Percentiles rank a stretch among this genome's conserved stretches.
These are phyloP conservation scores for Nannizziopsis barbatae DNA, from an alignment of 2,329 filamentous ascomycete genomes.

Conservation along the genomic window DNA sequence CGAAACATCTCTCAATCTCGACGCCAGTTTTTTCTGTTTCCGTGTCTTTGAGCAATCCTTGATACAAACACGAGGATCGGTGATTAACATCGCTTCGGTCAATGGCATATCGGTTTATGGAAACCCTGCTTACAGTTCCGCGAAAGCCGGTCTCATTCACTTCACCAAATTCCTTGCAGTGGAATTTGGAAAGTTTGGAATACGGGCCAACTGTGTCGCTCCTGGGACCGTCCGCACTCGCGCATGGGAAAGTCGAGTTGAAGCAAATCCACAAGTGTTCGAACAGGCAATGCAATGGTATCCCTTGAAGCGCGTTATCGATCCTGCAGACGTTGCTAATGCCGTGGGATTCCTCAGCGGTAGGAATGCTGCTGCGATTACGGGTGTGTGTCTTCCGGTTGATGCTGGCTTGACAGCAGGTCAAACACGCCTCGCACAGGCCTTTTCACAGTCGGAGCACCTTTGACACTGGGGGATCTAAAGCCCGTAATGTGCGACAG, in stretches of 20 bases:
- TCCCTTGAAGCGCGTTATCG: conserved; percentile 18
- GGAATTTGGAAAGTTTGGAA: conserved; percentile 25
- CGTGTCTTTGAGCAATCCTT: conserved; percentile 16
- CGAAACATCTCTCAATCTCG: conserved; percentile 18
- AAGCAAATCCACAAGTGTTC: conserved; percentile 15
- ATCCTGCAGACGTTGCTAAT: conserved; percentile 21
- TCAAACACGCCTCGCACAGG: conserved; percentile 17
- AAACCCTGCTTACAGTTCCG: conserved; percentile 27
- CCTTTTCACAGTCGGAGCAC: conserved; percentile 17
- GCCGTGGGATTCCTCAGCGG: conserved; percentile 20
- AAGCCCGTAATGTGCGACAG: not conserved
- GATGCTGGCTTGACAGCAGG: conserved; percentile 20
- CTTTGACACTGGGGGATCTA: not conserved
- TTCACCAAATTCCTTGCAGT: conserved; percentile 30
- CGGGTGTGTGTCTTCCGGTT: conserved; percentile 20
- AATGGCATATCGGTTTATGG: conserved; percentile 19
- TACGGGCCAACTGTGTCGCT: conserved; percentile 33
- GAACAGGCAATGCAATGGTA: conserved; percentile 18
- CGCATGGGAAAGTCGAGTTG: conserved; percentile 15
- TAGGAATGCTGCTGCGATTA: conserved; percentile 18
- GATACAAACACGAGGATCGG: conserved; percentile 12
- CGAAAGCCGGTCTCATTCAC: conserved; percentile 33
- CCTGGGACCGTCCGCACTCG: conserved; percentile 18
- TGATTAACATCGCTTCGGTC: conserved; percentile 19
- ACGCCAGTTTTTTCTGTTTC: conserved; percentile 18